A percentile compares a stretch with the other conserved stretches of the same genome.
Evolutionary conservation across 495 filamentous ascomycete genomes (phyloP).

Genomic region (Paragyromitra xinjiangensis): DNA sequence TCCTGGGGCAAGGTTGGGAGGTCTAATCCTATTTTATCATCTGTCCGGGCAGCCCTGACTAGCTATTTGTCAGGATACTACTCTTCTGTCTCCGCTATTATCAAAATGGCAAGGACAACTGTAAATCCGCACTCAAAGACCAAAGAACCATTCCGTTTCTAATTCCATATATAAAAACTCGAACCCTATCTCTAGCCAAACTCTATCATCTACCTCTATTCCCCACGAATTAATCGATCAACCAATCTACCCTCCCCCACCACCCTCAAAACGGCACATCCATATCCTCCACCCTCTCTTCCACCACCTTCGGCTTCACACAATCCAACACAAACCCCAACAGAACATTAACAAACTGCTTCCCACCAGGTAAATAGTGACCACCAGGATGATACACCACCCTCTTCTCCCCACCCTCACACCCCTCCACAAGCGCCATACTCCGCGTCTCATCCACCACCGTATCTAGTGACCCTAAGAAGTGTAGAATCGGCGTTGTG

Average conservation of each 20-base stretch:
- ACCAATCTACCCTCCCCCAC: slow-evolving; percentile 70
- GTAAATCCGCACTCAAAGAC: no score
- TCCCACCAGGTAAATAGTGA: slow-evolving; percentile 85
- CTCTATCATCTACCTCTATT: neutral
- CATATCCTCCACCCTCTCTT: slow-evolving; percentile 71
- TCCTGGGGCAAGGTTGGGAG: no score
- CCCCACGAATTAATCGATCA: neutral
- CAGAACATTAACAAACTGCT: slow-evolving; percentile 78
- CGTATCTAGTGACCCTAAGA: slow-evolving; percentile 84
- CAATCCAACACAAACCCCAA: slow-evolving; percentile 70
- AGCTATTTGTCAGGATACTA: no score
- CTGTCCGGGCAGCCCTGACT: no score
- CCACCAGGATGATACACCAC: slow-evolving; percentile 90
- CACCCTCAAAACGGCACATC: slow-evolving; percentile 70
- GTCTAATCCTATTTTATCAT: no score
- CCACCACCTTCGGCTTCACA: slow-evolving; percentile 58
- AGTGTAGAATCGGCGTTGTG: slow-evolving; percentile 79
- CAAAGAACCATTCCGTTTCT: no score
- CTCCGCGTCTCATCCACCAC: slow-evolving; percentile 83
- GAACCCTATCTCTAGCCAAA: neutral
- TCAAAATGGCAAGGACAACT: no score
- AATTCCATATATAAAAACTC: neutral
- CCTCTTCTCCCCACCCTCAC: slow-evolving; percentile 65
- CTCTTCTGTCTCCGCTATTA: no score
- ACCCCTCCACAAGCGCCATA: slow-evolving; percentile 72